Evolutionary conservation across 805 yeast genomes (phyloP).

Genomic region (Nakazawaea holstii): DNA sequence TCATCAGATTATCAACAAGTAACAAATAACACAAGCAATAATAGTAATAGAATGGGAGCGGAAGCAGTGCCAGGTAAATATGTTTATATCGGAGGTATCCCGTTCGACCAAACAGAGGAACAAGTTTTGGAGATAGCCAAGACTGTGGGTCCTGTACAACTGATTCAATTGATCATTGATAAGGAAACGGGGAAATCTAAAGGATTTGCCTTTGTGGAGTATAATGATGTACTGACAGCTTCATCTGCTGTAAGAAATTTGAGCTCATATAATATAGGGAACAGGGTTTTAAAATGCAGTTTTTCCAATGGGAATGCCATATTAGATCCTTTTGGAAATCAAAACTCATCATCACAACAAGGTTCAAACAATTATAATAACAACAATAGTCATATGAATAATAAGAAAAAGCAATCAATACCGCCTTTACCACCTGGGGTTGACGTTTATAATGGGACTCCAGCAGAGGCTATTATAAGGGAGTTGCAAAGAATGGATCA

Average conservation of each 20-base stretch:
- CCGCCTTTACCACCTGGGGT: conserved; percentile 56
- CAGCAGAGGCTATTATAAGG: conserved; percentile 38
- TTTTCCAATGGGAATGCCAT: conserved; percentile 51
- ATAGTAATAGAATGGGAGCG: background rate
- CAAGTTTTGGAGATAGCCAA: conserved; percentile 77
- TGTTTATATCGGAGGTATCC: conserved; percentile 81
- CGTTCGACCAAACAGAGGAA: conserved; percentile 90
- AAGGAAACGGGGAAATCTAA: conserved; percentile 85
- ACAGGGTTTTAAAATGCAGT: conserved; percentile 67
- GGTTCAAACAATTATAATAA: conserved; percentile 6
- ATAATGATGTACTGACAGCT: conserved; percentile 79
- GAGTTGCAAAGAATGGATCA: conserved; percentile 43
- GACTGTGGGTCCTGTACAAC: conserved; percentile 84
- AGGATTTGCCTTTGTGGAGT: conserved; percentile 87
- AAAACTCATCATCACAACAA: background rate
- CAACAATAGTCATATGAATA: conserved; percentile 11
- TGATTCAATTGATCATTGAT: conserved; percentile 74
- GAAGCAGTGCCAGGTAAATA: conserved; percentile 29
- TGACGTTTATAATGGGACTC: conserved; percentile 24
- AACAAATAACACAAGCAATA: background rate
- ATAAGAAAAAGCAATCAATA: conserved; percentile 23
- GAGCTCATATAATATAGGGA: conserved; percentile 72
- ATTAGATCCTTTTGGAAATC: conserved; percentile 11
- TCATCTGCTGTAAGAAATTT: conserved; percentile 86
- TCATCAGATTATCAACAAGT: too few species aligned